Evolutionary conservation across 495 filamentous ascomycete genomes (phyloP).

Genomic region (Cercophora sp.): DNA sequence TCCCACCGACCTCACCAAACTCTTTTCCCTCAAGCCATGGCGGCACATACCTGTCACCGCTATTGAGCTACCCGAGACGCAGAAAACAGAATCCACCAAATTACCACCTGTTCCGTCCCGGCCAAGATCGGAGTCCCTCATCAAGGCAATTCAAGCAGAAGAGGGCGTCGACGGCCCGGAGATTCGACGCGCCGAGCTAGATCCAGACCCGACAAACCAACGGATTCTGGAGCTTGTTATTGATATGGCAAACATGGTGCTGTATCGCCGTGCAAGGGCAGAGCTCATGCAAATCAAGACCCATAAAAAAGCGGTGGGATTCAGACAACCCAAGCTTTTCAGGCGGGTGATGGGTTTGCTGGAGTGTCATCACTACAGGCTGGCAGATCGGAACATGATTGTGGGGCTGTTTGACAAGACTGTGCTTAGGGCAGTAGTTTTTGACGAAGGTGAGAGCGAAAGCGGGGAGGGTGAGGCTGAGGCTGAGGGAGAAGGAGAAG

Average conservation of each 20-base stretch:
- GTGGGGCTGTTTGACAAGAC: slow-evolving; percentile 90
- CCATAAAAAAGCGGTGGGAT: slow-evolving; percentile 55
- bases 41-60: slow-evolving; percentile 40
- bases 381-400: slow-evolving; percentile 79
- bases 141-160: slow-evolving; percentile 31
- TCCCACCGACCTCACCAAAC: slow-evolving; percentile 67
- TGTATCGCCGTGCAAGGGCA: slow-evolving; percentile 69
- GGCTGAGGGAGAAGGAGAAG: slow-evolving; percentile 1
- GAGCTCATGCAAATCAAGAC: slow-evolving; percentile 61
- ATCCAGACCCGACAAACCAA: slow-evolving; percentile 63
- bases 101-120: slow-evolving; percentile 30
- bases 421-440: slow-evolving; percentile 76
- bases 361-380: slow-evolving; percentile 85
- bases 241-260: slow-evolving; percentile 85
- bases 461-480: not conserved
- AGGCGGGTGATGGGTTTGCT: slow-evolving; percentile 76
- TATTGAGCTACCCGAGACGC: slow-evolving; percentile 37
- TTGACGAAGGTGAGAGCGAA: slow-evolving; percentile 41
- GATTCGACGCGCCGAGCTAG: slow-evolving; percentile 40
- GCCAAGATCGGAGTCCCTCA: slow-evolving; percentile 29
- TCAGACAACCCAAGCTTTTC: slow-evolving; percentile 73
- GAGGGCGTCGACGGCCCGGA: slow-evolving; percentile 27
- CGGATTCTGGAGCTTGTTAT: slow-evolving; percentile 73
- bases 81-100: slow-evolving; percentile 38
- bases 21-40: slow-evolving; percentile 61